Conservation (phyloP, 75 land plant species). For the Adiantum capillusveneris region DNA sequence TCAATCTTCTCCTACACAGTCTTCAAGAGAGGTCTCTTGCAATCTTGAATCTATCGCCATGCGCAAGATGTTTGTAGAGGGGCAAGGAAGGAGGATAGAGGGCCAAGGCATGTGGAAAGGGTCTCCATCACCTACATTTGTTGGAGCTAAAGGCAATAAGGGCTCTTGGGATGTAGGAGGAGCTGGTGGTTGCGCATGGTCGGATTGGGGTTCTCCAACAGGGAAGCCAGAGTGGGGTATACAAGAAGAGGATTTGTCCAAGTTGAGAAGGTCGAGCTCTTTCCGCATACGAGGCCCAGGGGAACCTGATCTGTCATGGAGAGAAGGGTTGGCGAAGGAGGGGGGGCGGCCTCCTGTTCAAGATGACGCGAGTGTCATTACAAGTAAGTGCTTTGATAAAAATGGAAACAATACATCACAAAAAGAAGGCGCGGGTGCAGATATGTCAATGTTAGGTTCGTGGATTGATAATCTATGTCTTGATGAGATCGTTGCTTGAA, state of each 20-base stretch:
- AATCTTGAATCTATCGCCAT: slow-evolving; percentile 36
- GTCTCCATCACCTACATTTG: slow-evolving; percentile 7
- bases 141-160: not conserved
- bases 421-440: not conserved
- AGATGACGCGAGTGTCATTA: not conserved
- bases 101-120: slow-evolving; percentile 37
- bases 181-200: slow-evolving; percentile 9
- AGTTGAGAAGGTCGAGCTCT: slow-evolving; percentile 27
- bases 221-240: slow-evolving; percentile 67
- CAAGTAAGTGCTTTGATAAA: not conserved
- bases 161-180: not conserved
- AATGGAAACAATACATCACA: not conserved
- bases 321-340: not conserved
- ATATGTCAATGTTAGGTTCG: slow-evolving; percentile 33
- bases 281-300: slow-evolving; percentile 27
- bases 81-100: slow-evolving; percentile 24
- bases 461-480: slow-evolving; percentile 71
- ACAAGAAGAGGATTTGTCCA: slow-evolving; percentile 38
- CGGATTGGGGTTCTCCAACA: slow-evolving; percentile 61
- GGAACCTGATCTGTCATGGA: slow-evolving; percentile 32
- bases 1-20: slow-evolving; percentile 24
- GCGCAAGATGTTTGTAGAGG: slow-evolving; percentile 32
- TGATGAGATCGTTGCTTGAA: slow-evolving; percentile 25
- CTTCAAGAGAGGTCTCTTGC: slow-evolving; percentile 47
- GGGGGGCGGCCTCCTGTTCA: slow-evolving; percentile 22